Conservation (phyloP, 768 basidiomycete species). For the Cubamyces sp. region DNA sequence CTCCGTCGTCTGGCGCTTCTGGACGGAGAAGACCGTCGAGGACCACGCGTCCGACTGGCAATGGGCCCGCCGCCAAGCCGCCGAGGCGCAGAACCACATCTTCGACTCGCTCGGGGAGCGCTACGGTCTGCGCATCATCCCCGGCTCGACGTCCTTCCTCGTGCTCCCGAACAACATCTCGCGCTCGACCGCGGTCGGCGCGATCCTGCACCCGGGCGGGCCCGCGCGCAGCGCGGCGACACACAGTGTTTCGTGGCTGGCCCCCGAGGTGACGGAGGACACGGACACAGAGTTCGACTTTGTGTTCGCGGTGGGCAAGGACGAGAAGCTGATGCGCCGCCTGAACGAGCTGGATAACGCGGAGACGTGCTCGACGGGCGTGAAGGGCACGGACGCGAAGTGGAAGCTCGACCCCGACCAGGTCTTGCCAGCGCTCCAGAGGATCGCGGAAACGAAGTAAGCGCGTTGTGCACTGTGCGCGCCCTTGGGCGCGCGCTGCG, state of each 20-base stretch:
- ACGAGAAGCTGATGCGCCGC: constrained; percentile 77
- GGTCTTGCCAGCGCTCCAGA: constrained; percentile 40
- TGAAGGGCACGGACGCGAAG: constrained; percentile 78
- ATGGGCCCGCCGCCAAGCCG: constrained; percentile 87
- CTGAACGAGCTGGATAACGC: constrained; percentile 74
- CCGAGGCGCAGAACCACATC: constrained; percentile 91
- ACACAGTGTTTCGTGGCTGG: constrained; percentile 45
- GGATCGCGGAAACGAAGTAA: constrained; percentile 37
- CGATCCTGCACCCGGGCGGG: constrained; percentile 72
- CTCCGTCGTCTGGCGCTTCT: constrained; percentile 85
- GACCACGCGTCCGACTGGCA: constrained; percentile 55
- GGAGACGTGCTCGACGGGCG: constrained; percentile 75
- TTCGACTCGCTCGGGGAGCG: constrained; percentile 87
- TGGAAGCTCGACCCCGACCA: constrained; percentile 56
- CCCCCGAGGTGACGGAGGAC: constrained; percentile 41
- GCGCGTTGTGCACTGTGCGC: not conserved
- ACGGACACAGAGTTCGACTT: constrained; percentile 53
- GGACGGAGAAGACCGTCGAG: constrained; percentile 52
- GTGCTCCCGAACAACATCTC: constrained; percentile 84
- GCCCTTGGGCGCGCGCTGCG: too few relatives aligned
- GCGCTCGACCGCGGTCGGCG: constrained; percentile 80
- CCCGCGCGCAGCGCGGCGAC: constrained; percentile 45
- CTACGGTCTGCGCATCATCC: constrained; percentile 82
- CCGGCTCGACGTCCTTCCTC: constrained; percentile 78
- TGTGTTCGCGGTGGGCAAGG: constrained; percentile 67